Base-by-base conservation (phyloP, 2,329 filamentous ascomycete species). In the Macrophomina tecta region DNA sequence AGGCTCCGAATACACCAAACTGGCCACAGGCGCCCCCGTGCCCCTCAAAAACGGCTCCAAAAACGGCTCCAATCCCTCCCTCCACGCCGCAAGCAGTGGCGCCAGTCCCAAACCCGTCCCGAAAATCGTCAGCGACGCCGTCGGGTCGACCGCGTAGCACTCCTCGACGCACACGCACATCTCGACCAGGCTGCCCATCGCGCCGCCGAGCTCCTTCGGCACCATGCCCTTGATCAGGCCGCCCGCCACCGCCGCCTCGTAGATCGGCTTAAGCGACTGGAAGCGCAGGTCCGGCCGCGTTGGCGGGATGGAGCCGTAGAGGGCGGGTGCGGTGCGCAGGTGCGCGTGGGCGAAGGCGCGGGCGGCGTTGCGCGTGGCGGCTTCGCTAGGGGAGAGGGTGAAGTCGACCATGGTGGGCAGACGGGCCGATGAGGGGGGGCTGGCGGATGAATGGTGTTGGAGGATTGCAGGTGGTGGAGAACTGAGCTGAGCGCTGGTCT, bases 131-230 rank as follows among this genome's bases (percentile, higher is more conserved):
- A 87, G 70, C 0, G 82, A 78, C 0, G 81, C 78, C 16, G 80
- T 81, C 0, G 82, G 80, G 68, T 88, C 85, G 42, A 83, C 80
- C 1, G 82, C 76, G 69, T 84, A 86, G 67, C 84, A 78, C 68
- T 87, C 84, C 69, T 87, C 85, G 0, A 86, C 80, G 14, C 85
- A 69, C 48, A 87, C 79, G 0, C 83, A 80, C 0, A 82, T 79
- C 62, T 86, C 83, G 6, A 85, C 66, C 0, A 87, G 74, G 8
- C 76, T 78, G 0, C 77, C 79, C 5, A 78, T 80, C 7, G 71
- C 77, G 16, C 85, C 86, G 36, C 85, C 85, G 5, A 85, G 74
- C 1, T 75, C 61, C 3, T 76, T 72, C 1, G 84, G 77, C 7
- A 87, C 74, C 65, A 85, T 81, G 9, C 79, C 81, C 69, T 82